Conservation (phyloP, 345 rosid species). For the Citrus reticulata region DNA sequence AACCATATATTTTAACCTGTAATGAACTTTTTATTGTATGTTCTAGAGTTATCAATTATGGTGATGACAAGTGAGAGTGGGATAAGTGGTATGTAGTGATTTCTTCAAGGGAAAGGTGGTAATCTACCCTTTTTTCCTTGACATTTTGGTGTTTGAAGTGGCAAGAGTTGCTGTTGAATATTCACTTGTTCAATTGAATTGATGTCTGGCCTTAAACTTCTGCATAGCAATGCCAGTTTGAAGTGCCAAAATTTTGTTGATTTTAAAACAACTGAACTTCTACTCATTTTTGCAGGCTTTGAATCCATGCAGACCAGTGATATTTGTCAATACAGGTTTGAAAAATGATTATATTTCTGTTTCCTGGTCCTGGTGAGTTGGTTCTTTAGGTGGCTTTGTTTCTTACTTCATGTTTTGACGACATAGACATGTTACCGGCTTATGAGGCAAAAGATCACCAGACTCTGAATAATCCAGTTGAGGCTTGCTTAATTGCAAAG, state of each 20-base stretch:
- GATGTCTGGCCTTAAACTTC: not conserved
- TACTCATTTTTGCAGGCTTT: constrained; percentile 52
- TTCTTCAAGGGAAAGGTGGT: too few relatives aligned
- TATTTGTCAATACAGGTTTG: constrained; percentile 81
- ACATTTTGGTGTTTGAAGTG: not conserved
- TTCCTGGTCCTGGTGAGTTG: constrained; percentile 5
- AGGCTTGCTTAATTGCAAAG: constrained; percentile 79
- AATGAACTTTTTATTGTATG: too few relatives aligned
- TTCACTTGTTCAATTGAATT: not conserved
- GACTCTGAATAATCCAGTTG: constrained; percentile 75
- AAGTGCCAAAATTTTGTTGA: not conserved
- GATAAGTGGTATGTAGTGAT: too few relatives aligned
- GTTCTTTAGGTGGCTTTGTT: constrained; percentile 11
- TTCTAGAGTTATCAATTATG: too few relatives aligned
- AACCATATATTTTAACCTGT: too few relatives aligned
- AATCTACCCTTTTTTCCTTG: too few relatives aligned
- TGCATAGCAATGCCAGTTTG: not conserved
- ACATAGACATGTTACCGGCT: constrained; percentile 70
- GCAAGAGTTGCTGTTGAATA: not conserved
- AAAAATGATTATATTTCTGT: constrained; percentile 2
- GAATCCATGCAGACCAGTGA: constrained; percentile 61
- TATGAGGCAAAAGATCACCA: constrained; percentile 67
- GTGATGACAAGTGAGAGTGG: too few relatives aligned
- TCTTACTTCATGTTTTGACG: constrained; percentile 13
- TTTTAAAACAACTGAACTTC: not conserved